phyloP scores from a whole-genome alignment of 1,284 basidiomycete genomes.

The Leccinum cinnamomeum region DNA sequence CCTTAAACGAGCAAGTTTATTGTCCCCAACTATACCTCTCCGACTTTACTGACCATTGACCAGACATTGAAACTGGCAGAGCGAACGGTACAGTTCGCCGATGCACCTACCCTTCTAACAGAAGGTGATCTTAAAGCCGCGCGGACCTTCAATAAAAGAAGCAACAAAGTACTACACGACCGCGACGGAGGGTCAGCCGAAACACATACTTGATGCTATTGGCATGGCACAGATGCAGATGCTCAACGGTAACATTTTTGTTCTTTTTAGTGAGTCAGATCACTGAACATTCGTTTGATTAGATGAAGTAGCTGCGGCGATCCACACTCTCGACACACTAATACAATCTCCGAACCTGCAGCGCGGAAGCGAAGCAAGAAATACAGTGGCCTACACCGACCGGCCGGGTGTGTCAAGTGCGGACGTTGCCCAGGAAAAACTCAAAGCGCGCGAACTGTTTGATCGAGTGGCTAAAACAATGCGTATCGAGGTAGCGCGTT shows the following conservation, averaged over 20 bases:
- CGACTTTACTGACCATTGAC: conserved; percentile 31
- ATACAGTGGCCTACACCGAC: conserved; percentile 45
- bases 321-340: conserved; percentile 84
- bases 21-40: background rate
- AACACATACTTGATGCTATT: conserved; percentile 77
- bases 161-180: conserved; percentile 75
- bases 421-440: conserved; percentile 71
- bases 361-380: conserved; percentile 31
- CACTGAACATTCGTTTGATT: background rate
- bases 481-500: conserved; percentile 71
- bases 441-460: conserved; percentile 77
- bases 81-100: conserved; percentile 57
- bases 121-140: conserved; percentile 78
- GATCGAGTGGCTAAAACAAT: conserved; percentile 74
- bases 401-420: conserved; percentile 75
- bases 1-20: conserved; percentile 45
- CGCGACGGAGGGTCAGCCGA: conserved; percentile 73
- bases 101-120: conserved; percentile 70
- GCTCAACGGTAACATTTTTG: conserved; percentile 60
- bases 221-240: conserved; percentile 87
- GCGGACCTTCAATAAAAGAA: conserved; percentile 61
- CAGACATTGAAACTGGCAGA: conserved; percentile 90
- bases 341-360: conserved; percentile 65
- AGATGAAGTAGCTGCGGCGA: conserved; percentile 80
- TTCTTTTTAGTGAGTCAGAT: background rate